phyloP scores from a whole-genome alignment of 2,329 filamentous ascomycete species.

The Cladosporium colombiae region DNA sequence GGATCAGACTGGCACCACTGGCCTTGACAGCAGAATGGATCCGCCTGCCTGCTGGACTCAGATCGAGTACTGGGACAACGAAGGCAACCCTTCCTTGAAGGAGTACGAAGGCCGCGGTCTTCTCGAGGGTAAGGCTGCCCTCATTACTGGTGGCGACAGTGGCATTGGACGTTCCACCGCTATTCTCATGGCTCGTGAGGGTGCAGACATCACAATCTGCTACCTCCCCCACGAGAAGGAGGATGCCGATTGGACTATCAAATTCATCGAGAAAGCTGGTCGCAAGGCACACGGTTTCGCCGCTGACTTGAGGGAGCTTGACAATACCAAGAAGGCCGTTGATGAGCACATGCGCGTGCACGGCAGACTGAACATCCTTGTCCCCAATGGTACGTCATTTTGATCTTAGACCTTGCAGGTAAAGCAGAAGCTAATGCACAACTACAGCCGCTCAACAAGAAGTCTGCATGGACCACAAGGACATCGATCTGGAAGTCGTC shows the following conservation, averaged over 20 bases:
- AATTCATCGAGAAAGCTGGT: conserved; percentile 54
- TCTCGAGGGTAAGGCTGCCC: conserved; percentile 35
- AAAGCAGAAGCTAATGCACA: conserved; percentile 8
- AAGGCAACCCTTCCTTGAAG: conserved; percentile 36
- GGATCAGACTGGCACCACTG: conserved; percentile 36
- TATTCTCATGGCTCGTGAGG: conserved; percentile 59
- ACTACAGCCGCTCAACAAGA: conserved; percentile 55
- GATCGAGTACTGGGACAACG: conserved; percentile 36
- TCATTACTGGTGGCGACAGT: conserved; percentile 32
- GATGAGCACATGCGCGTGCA: conserved; percentile 55
- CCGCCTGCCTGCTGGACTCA: conserved; percentile 37
- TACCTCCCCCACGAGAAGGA: conserved; percentile 58
- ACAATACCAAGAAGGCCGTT: conserved; percentile 54
- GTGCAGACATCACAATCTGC: conserved; percentile 58
- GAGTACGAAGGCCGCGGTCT: conserved; percentile 37
- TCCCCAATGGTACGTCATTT: conserved; percentile 52
- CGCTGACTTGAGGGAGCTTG: conserved; percentile 52
- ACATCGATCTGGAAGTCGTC: conserved; percentile 57
- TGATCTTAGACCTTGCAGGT: not conserved
- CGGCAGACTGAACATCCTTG: conserved; percentile 48
- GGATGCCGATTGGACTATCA: conserved; percentile 58
- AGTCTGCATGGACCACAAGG: conserved; percentile 53
- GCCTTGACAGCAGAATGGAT: conserved; percentile 35
- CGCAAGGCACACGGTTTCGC: conserved; percentile 51
- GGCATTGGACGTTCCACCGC: conserved; percentile 57